Evolutionary conservation across 768 basidiomycete species (phyloP).

Genomic region (Plicaturopsis crispa): DNA sequence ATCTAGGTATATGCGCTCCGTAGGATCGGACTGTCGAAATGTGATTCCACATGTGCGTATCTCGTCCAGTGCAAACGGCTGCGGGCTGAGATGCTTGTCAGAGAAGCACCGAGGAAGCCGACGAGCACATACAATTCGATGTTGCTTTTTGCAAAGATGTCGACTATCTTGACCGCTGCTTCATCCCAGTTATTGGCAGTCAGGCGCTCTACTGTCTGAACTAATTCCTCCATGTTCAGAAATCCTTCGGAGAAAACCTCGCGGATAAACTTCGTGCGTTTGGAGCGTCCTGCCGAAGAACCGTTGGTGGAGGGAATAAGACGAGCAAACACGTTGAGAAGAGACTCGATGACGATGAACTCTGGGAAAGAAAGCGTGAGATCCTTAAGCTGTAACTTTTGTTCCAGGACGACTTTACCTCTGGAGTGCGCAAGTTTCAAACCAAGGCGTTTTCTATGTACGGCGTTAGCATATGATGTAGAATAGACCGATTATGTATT

Average conservation of each 20-base stretch:
- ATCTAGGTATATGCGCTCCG: conserved; percentile 47
- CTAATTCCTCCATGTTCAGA: conserved; percentile 29
- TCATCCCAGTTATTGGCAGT: conserved; percentile 44
- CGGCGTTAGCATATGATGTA: conserved; percentile 1
- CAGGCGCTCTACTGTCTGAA: conserved; percentile 32
- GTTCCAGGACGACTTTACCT: conserved; percentile 23
- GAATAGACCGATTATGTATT: background rate
- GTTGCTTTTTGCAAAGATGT: conserved; percentile 36
- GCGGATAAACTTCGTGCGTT: conserved; percentile 39
- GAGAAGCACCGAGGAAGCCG: too few relatives aligned
- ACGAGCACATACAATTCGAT: conserved; percentile 42
- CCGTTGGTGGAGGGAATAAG: conserved; percentile 39
- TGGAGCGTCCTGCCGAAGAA: conserved; percentile 23
- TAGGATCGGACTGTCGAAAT: conserved; percentile 25
- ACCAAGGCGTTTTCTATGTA: conserved; percentile 38
- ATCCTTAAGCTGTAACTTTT: background rate
- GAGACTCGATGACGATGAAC: conserved; percentile 48
- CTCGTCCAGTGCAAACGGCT: conserved; percentile 41
- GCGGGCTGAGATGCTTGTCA: conserved; percentile 56
- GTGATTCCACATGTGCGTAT: conserved; percentile 27
- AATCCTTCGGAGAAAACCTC: conserved; percentile 38
- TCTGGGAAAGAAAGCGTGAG: conserved; percentile 25
- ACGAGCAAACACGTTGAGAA: conserved; percentile 49
- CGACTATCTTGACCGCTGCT: conserved; percentile 38
- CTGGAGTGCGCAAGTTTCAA: conserved; percentile 35